phyloP scores from a whole-genome alignment of 495 filamentous ascomycete genomes.

The Cryomyces minteri region DNA sequence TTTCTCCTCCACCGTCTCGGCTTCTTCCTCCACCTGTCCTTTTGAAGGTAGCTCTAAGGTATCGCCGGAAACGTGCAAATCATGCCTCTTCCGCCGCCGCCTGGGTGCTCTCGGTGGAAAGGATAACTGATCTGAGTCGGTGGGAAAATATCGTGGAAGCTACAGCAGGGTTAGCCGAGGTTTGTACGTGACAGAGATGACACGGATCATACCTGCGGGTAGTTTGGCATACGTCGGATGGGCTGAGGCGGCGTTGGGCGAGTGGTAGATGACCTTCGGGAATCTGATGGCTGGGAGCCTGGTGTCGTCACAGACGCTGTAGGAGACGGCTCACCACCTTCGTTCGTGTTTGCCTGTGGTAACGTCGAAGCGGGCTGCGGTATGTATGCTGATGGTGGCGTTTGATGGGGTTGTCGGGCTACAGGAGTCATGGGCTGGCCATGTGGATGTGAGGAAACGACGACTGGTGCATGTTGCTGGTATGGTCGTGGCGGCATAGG shows the following conservation, averaged over 20 bases:
- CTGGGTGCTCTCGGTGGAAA: constrained; percentile 39
- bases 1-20: constrained; percentile 15
- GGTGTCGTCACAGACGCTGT: constrained; percentile 8
- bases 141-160: constrained; percentile 72
- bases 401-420: constrained; percentile 8
- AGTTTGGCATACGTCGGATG: no score
- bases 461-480: constrained; percentile 15
- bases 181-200: constrained; percentile 25
- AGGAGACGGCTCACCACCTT: background rate
- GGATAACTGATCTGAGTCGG: constrained; percentile 24
- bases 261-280: constrained; percentile 34
- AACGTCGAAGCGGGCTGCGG: constrained; percentile 5
- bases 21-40: constrained; percentile 19
- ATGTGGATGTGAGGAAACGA: constrained; percentile 20
- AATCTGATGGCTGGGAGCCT: constrained; percentile 6
- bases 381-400: constrained; percentile 7
- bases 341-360: background rate
- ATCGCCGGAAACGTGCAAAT: constrained; percentile 18
- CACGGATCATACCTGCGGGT: constrained; percentile 18
- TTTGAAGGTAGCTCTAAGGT: constrained; percentile 32
- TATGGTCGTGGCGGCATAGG: constrained; percentile 7
- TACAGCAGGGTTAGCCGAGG: constrained; percentile 10
- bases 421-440: constrained; percentile 13
- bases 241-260: no score
- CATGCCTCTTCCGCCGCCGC: constrained; percentile 24